Evolutionary conservation across 1,139 yeast genomes (phyloP).

Genomic region (Suhomyces kunorum): DNA sequence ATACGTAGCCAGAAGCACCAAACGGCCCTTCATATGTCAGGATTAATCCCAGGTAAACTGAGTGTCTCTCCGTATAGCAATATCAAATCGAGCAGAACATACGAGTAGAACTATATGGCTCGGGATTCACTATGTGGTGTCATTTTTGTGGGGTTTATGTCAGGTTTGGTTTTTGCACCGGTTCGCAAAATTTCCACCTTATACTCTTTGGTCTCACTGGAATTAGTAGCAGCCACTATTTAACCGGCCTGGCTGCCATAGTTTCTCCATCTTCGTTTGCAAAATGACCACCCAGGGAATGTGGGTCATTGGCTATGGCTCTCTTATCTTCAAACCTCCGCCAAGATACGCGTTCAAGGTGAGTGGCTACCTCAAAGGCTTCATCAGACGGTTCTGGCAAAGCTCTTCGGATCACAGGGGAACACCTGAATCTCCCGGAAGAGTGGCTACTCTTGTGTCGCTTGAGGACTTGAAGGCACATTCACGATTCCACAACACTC

Average conservation of each 20-base stretch:
- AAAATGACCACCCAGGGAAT: conserved; percentile 33
- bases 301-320: conserved; percentile 93
- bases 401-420: conserved; percentile 89
- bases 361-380: conserved; percentile 77
- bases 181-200: too few species aligned
- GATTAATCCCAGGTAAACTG: too few species aligned
- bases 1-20: too few species aligned
- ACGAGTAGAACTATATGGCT: too few species aligned
- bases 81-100: too few species aligned
- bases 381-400: conserved; percentile 87
- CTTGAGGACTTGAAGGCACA: conserved; percentile 50
- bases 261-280: background rate
- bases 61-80: too few species aligned
- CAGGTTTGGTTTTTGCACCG: too few species aligned
- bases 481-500: conserved; percentile 47
- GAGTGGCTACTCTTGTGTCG: conserved; percentile 80
- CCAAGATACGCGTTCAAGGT: conserved; percentile 62
- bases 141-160: too few species aligned
- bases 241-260: too few species aligned
- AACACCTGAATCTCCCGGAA: conserved; percentile 78
- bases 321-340: conserved; percentile 89
- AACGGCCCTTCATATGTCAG: too few species aligned
- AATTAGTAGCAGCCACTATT: background rate
- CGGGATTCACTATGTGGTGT: too few species aligned
- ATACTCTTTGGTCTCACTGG: too few species aligned